Base-by-base conservation (phyloP, 2,329 filamentous ascomycete genomes). In the Xylariaceae sp. region DNA sequence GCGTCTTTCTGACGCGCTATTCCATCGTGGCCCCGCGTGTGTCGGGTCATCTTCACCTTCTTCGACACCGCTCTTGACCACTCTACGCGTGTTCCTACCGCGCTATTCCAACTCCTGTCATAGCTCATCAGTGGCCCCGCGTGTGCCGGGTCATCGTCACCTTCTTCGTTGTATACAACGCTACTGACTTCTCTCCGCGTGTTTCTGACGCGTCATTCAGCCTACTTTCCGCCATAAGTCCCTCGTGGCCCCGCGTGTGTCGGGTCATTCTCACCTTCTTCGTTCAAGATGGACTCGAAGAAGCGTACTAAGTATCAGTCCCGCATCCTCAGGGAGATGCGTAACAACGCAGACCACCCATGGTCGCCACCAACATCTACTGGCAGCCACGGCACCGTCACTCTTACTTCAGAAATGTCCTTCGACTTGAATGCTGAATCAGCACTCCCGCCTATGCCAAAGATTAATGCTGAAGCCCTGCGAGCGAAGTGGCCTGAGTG, bases 331-430 rank as follows among this genome's bases (percentile, higher is more conserved):
- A 61, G 67, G 58, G 67, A 70, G 63, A 69, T 69, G 67, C 65
- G 66, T 59, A 65, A 69, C 21, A 61, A 67, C 60, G 65, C 53
- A 66, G 73, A 79, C 55, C 79, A 81, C 66, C 79, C 79, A 5
- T 81, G 80, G 68, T 81, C 79, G 18, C 80, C 80, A 5, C 79
- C 79, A 18, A 80, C 79, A 6, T 82, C 79, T 6, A 81, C 79
- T 29, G 79, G 79, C 51, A 79, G 77, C 49, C 79, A 81, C 68
- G 79, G 79, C 65, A 80, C 78, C 56, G 73, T 81, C 58, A 80
- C 77, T 63, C 74, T 77, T 50, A 81, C 78, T 48, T 80, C 79
- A 36, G 76, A 78, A 40, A 70, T 81, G 61, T 78, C 80, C 56
- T 75, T 77, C 52, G 74, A 76, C 53, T 76, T 75, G 36, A 77